Base-by-base conservation (phyloP, 2,329 filamentous ascomycete species). In the Fonsecaea nubica region DNA sequence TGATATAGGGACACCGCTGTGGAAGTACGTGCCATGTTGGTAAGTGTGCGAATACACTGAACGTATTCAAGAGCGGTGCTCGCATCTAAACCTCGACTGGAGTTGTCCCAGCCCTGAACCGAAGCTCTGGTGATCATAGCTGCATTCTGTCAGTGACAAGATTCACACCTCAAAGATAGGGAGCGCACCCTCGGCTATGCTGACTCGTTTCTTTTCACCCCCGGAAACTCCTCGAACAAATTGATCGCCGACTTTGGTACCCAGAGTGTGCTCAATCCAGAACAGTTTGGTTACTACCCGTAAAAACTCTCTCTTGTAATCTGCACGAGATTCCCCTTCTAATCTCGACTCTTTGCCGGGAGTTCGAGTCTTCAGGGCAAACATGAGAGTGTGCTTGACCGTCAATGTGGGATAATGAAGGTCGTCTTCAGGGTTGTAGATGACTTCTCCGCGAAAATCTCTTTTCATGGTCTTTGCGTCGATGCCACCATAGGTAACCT, bases 401-500 rank as follows among this genome's bases (percentile, higher is more conserved):
- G 89, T 92, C 25, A 95, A 80, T n/a, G 91, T 89, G 0, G 91
- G 88, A 69, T 92, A 93, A 75, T 93, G 91, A 33, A 89, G 83
- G 75, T 92, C 90, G 33, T 89, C 87, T 78, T 94, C 91, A 13
- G 92, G 89, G 71, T 92, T 92, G 76, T 94, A 93, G 12, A 92
- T 81, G 53, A 80, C 77, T 72, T 82, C 79, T 13, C 80, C 81
- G 30, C 79, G 75, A 69, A 80, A 83, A 9, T 79, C 82, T 68
- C 85, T 82, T 2, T 74, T 76, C 82, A 86, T 85, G 13, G 78
- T 79, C 7, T 80, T 74, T 0, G 85, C 80, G 70, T 83, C 79
- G 0, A 85, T 85, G 9, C 85, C 84, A n/a, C 85, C 86, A 71
- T 89, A 85, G 8, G 74, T 77, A 30, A 84, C 81, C 55, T 81